Conservation (phyloP, 1,284 basidiomycete genomes). For the Cronartium quercuum region DNA sequence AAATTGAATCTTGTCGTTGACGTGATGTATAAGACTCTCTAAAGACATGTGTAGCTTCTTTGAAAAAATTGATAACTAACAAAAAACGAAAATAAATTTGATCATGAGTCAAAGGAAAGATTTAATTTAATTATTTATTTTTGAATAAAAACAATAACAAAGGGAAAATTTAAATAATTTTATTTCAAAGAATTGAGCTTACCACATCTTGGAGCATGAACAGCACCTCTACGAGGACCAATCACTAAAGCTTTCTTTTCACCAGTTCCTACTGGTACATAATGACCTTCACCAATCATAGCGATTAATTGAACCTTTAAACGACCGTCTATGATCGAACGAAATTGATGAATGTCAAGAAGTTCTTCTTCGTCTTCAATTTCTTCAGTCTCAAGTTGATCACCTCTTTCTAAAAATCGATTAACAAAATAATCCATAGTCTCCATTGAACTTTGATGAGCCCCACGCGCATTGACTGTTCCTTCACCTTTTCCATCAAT, state of each 20-base stretch:
- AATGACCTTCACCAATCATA: constrained; percentile 36
- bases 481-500: not conserved
- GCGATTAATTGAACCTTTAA: constrained; percentile 12
- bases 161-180: not conserved
- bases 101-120: too few relatives aligned
- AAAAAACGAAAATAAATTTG: not conserved
- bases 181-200: too few relatives aligned
- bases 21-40: not conserved
- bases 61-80: constrained; percentile 7
- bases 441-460: constrained; percentile 18
- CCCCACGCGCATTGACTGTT: constrained; percentile 7
- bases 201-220: constrained; percentile 30
- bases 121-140: too few relatives aligned
- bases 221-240: constrained; percentile 24
- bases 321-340: not conserved
- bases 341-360: constrained; percentile 15
- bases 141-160: not conserved
- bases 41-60: not conserved
- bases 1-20: not conserved
- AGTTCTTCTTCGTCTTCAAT: constrained; percentile 17
- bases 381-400: constrained; percentile 18
- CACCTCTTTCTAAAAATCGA: constrained; percentile 13
- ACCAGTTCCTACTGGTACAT: constrained; percentile 12
- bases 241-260: constrained; percentile 29
- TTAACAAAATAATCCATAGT: constrained; percentile 19